These are phyloP conservation scores for Diaporthe destruens DNA, from an alignment of 2,329 filamentous ascomycete species.

Conservation along the genomic window DNA sequence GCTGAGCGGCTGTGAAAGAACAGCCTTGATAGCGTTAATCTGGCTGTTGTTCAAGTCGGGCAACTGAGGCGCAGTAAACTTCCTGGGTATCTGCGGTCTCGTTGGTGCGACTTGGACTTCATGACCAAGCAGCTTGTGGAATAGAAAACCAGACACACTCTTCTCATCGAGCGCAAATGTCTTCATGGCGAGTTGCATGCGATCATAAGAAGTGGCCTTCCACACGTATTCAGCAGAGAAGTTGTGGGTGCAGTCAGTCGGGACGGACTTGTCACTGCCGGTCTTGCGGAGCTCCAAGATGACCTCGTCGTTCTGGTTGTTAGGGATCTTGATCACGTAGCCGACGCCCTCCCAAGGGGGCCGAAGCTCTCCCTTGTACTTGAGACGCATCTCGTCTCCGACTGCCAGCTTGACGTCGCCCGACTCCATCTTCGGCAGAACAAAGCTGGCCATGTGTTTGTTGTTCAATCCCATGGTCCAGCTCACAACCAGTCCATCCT, in stretches of 20 bases:
- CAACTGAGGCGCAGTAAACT: constrained; percentile 94
- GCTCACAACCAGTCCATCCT: constrained; percentile 92
- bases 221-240: constrained; percentile 99
- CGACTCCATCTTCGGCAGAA: constrained; percentile 95
- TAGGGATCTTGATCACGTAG: constrained; percentile 99
- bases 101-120: constrained; percentile 94
- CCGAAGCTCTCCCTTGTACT: constrained; percentile 94
- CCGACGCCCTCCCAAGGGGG: constrained; percentile 96
- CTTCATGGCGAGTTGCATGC: constrained; percentile 99
- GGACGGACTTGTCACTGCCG: constrained; percentile 94
- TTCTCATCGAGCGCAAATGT: constrained; percentile 98
- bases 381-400: constrained; percentile 97
- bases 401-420: constrained; percentile 98
- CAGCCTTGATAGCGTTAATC: constrained; percentile 95
- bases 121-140: constrained; percentile 94
- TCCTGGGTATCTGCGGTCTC: constrained; percentile 95
- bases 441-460: constrained; percentile 95
- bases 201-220: constrained; percentile 99
- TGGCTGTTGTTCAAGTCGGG: constrained; percentile 96
- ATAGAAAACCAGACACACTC: constrained; percentile 98
- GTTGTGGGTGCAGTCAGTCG: constrained; percentile 95
- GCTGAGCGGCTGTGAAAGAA: constrained; percentile 92
- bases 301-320: constrained; percentile 98
- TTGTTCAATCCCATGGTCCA: constrained; percentile 98
- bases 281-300: constrained; percentile 94